phyloP scores from a whole-genome alignment of 306 rosid genomes.

The apple (Malus domestica) region ASM211411v1 NC_041795.1:5002501-5003000 shows the following conservation, averaged over 20 bases:
- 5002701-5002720: accelerated
- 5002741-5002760: slow-evolving; percentile 73
- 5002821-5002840: slow-evolving; percentile 78
- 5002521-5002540: slow-evolving; percentile 63
- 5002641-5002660: neutral
- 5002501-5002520: slow-evolving; percentile 63
- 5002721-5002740: neutral
- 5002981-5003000: neutral
- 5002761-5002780: slow-evolving; percentile 76
- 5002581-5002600: neutral
- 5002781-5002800: slow-evolving; percentile 96
- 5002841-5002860: neutral
- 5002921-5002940: too few species aligned
- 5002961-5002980: neutral
- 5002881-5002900: neutral
- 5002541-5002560: slow-evolving; percentile 56
- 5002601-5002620: neutral
- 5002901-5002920: too few species aligned
- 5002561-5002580: slow-evolving; percentile 27
- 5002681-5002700: neutral
- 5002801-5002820: slow-evolving; percentile 86
- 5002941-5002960: too few species aligned
- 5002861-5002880: neutral
- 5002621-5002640: neutral
- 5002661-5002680: accelerated